Base-by-base conservation (phyloP, 1,284 basidiomycete genomes). In the Cryptococcus floricola region DNA sequence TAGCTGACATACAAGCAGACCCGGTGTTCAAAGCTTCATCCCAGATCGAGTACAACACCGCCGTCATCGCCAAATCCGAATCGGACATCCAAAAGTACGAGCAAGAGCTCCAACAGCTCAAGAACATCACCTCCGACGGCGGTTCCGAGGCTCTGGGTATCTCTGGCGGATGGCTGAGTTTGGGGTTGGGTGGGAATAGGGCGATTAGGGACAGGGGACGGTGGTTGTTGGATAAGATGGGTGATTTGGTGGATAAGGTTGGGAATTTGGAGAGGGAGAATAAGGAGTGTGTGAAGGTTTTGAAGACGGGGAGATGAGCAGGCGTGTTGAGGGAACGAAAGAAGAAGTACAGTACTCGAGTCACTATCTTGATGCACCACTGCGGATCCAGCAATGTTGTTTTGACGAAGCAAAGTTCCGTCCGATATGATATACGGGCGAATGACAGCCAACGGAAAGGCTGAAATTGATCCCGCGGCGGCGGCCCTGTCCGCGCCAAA, bases 11-110 rank as follows among this genome's bases (percentile, higher is more conserved):
- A 8, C 19, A 12, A 10, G 25, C 53, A 88, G 93, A 97, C 71
- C 73, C 81, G 2, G 80, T 89, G 42, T 97, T 97, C 80, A 80
- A 81, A 63, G 89, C 92, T 1, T 85, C 83, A 0, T 88, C 91
- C 75, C 89, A 92, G 61, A 87, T 93, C 59, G 81, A 84, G 23
- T 84, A 85, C 74, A 93, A 93, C 71, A 82, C 85, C 52, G 86
- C 84, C 54, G 72, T 87, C 0, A 88, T 94, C 54, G 78, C 84
- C 9, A 78, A 80, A 31, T 81, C 85, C 0, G 87, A 92, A 61
- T 77, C 73, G 16, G 86, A 81, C 4, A 82, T 98, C 66, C 81
- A 82, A 55, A 69, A 81, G 1, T 89, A 85, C 69, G 91, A 96
- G 73, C 79, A 82, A 16, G 93, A 96, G 74, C 81, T 96, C 12